Conservation (phyloP, 768 basidiomycete species). For the Amanita rimosa region DNA sequence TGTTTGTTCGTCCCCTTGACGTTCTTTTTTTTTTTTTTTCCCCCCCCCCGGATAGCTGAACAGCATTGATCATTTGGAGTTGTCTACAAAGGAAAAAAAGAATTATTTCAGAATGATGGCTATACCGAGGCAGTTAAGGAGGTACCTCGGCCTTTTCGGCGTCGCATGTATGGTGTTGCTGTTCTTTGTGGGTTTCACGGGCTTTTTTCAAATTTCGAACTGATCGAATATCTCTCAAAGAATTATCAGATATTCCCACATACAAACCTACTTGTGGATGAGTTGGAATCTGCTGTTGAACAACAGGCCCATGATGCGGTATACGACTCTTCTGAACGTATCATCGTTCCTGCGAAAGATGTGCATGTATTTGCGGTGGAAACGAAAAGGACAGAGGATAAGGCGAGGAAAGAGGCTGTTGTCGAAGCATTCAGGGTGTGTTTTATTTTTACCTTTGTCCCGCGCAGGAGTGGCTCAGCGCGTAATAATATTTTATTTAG, state of each 20-base stretch:
- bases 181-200: background rate
- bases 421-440: slow-evolving; percentile 73
- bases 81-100: background rate
- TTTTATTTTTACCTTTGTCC: no score
- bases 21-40: no score
- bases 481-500: slow-evolving; percentile 44
- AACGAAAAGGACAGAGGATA: slow-evolving; percentile 32
- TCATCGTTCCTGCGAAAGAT: slow-evolving; percentile 6
- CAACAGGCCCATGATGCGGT: background rate
- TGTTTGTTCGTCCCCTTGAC: no score
- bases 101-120: background rate
- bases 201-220: background rate
- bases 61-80: background rate
- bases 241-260: background rate
- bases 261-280: background rate
- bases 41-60: no score
- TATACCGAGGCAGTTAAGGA: background rate
- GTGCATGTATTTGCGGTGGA: slow-evolving; percentile 1
- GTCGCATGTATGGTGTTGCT: background rate
- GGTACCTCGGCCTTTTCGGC: background rate
- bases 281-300: background rate
- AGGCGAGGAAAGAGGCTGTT: slow-evolving; percentile 53
- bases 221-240: background rate
- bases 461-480: no score
- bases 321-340: background rate